These are phyloP conservation scores for Boletus subparvulus DNA, from an alignment of 768 basidiomycete species.

Conservation along the genomic window DNA sequence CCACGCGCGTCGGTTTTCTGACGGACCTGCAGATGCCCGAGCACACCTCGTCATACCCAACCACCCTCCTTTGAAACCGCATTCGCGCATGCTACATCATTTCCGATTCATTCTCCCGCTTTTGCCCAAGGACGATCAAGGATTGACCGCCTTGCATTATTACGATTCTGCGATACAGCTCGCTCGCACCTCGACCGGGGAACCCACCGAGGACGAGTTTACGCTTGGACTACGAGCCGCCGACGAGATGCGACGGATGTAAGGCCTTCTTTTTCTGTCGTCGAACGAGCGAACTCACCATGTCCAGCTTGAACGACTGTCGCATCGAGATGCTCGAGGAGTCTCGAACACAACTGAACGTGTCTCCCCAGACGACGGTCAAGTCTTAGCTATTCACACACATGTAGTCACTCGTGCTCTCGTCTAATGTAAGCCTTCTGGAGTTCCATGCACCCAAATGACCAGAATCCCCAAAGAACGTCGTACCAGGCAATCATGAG, in stretches of 20 bases:
- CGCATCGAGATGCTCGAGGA: conserved; percentile 62
- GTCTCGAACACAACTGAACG: conserved; percentile 46
- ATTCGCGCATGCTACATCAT: conserved; percentile 75
- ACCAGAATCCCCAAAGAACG: too few relatives aligned
- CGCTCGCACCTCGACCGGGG: conserved; percentile 57
- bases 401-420: background rate
- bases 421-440: conserved; percentile 44
- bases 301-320: conserved; percentile 57
- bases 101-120: conserved; percentile 75
- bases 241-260: conserved; percentile 62
- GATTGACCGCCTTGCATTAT: conserved; percentile 68
- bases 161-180: conserved; percentile 78
- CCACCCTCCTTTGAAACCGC: conserved; percentile 67
- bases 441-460: conserved; percentile 36
- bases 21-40: conserved; percentile 50
- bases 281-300: background rate
- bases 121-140: conserved; percentile 55
- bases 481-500: too few relatives aligned
- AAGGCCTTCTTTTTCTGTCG: background rate
- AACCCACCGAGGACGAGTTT: conserved; percentile 69
- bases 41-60: conserved; percentile 73
- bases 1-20: conserved; percentile 1
- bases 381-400: conserved; percentile 1
- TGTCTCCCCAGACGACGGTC: conserved; percentile 16
- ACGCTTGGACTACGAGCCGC: conserved; percentile 61